These are phyloP conservation scores for Nitzschia putrida DNA, from an alignment of 108 stramenopile species.

Conservation along the genomic window DNA sequence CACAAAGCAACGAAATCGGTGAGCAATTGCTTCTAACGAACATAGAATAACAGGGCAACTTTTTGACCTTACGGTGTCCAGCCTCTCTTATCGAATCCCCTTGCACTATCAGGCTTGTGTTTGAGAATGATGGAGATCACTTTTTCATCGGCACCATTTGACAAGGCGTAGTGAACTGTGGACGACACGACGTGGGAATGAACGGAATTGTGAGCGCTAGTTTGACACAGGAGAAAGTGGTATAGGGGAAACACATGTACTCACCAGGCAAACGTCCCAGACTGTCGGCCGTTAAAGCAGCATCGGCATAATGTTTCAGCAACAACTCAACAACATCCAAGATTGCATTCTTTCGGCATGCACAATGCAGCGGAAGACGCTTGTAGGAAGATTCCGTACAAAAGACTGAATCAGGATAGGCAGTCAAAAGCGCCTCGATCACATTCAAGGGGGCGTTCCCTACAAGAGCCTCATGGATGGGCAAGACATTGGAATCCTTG, in stretches of 20 bases:
- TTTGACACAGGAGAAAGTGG: not conserved
- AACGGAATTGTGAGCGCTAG: too few relatives aligned
- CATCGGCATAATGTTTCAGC: conserved; percentile 53
- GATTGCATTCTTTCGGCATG: conserved; percentile 70
- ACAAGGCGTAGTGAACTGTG: conserved; percentile 70
- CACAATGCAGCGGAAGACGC: conserved; percentile 69
- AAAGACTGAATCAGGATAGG: conserved; percentile 52
- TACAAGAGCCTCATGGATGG: conserved; percentile 64
- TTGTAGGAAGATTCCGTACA: conserved; percentile 61
- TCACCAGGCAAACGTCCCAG: conserved; percentile 49
- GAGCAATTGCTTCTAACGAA: not conserved
- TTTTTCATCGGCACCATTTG: conserved; percentile 55
- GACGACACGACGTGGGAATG: not conserved
- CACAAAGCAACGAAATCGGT: not conserved
- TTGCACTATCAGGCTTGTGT: conserved; percentile 48
- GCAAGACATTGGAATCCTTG: conserved; percentile 55
- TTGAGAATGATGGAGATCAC: conserved; percentile 53
- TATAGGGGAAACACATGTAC: not conserved
- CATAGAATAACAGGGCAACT: conserved; percentile 19
- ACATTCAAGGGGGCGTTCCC: conserved; percentile 43
- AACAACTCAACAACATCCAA: conserved; percentile 51
- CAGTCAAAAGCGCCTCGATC: conserved; percentile 49
- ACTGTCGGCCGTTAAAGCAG: conserved; percentile 50
- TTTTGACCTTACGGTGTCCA: conserved; percentile 56
- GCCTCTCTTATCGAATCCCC: conserved; percentile 62